Evolutionary conservation across 805 yeast genomes (phyloP).

Genomic region (Groenewaldozyma tartarivorans): DNA sequence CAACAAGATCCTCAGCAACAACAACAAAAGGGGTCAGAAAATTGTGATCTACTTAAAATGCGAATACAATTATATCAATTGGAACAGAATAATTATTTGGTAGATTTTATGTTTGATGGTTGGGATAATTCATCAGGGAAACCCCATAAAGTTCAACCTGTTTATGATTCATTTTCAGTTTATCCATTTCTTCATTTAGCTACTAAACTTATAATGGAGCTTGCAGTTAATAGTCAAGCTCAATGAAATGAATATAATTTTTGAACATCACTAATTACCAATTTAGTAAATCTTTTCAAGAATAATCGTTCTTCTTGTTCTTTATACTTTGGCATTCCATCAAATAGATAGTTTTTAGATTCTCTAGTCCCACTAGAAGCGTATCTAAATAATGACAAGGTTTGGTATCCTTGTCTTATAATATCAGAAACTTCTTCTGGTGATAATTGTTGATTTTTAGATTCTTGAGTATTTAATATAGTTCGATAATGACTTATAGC

Average conservation of each 20-base stretch:
- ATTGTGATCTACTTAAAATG: slow-evolving; percentile 69
- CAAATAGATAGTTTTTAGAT: slow-evolving; percentile 9
- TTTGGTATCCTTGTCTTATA: slow-evolving; percentile 22
- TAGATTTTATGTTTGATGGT: slow-evolving; percentile 96
- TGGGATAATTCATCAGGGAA: slow-evolving; percentile 52
- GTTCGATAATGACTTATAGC: slow-evolving; percentile 13
- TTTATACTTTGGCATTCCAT: slow-evolving; percentile 14
- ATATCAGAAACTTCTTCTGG: slow-evolving; percentile 21
- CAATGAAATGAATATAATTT: slow-evolving; percentile 19
- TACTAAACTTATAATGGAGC: slow-evolving; percentile 86
- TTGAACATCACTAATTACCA: slow-evolving; percentile 15
- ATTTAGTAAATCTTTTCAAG: slow-evolving; percentile 16
- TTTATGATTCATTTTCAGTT: slow-evolving; percentile 84
- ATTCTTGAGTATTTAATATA: background rate
- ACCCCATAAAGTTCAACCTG: slow-evolving; percentile 23
- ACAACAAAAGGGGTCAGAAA: background rate
- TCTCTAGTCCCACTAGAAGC: slow-evolving; percentile 3
- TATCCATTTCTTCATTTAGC: slow-evolving; percentile 92
- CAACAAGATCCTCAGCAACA: too few relatives aligned
- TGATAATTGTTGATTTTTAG: slow-evolving; percentile 11
- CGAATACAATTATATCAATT: slow-evolving; percentile 91
- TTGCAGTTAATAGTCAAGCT: slow-evolving; percentile 85
- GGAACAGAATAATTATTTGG: slow-evolving; percentile 91
- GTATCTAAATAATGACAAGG: slow-evolving; percentile 19
- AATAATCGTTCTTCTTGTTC: slow-evolving; percentile 19